These are phyloP conservation scores for Ceratobasidium sp. DNA, from an alignment of 1,284 basidiomycete species.

Conservation along the genomic window DNA sequence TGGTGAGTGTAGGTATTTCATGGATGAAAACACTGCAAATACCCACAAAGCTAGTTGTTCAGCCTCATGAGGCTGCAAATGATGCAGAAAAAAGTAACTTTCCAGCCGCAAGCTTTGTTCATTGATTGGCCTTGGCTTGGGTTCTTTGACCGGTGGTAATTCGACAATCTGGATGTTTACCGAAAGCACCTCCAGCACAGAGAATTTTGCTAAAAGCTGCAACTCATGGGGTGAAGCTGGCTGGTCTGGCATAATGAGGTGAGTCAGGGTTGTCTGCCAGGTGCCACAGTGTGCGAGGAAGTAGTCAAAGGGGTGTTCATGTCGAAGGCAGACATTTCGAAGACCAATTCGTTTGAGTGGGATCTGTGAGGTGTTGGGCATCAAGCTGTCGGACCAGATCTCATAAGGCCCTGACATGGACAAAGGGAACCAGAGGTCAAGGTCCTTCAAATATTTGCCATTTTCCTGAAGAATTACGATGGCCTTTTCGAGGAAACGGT, in stretches of 20 bases:
- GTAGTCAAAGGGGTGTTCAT: not conserved
- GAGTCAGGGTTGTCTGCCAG: not conserved
- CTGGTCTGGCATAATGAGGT: not conserved
- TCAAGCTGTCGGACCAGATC: not conserved
- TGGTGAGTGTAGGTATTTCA: not conserved
- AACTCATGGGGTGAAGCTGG: not conserved
- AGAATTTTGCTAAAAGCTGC: not conserved
- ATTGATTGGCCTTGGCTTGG: not conserved
- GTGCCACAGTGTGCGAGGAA: not conserved
- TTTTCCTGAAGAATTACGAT: not conserved
- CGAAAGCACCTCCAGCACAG: not conserved
- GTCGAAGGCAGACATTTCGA: not conserved
- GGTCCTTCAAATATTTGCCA: not conserved
- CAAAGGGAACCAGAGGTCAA: not conserved
- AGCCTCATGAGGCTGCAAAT: not conserved
- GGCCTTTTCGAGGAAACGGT: not conserved
- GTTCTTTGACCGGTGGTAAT: too few relatives aligned
- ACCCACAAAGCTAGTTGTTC: not conserved
- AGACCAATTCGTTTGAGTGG: not conserved
- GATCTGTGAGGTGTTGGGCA: not conserved
- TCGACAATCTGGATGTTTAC: not conserved
- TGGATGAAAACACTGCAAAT: not conserved
- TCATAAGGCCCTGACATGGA: not conserved
- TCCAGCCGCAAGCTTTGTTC: not conserved
- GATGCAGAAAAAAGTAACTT: not conserved